Evolutionary conservation across 2,329 filamentous ascomycete genomes (phyloP).

Genomic region (Dactylellina cionopaga): DNA sequence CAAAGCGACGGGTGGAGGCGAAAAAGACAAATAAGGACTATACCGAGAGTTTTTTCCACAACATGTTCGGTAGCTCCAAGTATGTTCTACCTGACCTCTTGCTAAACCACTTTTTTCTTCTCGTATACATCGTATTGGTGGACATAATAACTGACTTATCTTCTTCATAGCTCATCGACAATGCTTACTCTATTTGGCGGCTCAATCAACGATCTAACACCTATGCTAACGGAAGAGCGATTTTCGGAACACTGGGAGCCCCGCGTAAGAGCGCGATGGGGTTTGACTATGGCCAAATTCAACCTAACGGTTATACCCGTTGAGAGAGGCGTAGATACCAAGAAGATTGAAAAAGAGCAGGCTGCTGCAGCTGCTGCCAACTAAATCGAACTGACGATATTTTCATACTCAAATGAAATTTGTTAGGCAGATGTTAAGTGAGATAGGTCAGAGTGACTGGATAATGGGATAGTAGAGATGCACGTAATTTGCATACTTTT

Average conservation of each 20-base stretch:
- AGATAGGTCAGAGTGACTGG: no score
- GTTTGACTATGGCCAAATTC: constrained; percentile 62
- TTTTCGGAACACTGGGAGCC: constrained; percentile 63
- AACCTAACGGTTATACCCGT: constrained; percentile 61
- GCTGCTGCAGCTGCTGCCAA: constrained; percentile 17
- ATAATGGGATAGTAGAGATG: no score
- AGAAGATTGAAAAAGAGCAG: constrained; percentile 54
- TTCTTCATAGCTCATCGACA: constrained; percentile 60
- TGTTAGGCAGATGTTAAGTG: no score
- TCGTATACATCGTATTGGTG: background rate
- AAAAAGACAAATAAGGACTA: constrained; percentile 60
- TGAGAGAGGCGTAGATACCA: constrained; percentile 60
- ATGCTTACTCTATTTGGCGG: constrained; percentile 63
- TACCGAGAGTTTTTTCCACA: constrained; percentile 60
- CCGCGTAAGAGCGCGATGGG: constrained; percentile 59
- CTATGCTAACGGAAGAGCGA: constrained; percentile 62
- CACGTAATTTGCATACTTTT: no score
- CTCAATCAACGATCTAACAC: constrained; percentile 59
- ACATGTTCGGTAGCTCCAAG: constrained; percentile 62
- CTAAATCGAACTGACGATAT: no score
- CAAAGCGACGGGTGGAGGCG: constrained; percentile 58
- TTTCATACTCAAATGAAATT: no score
- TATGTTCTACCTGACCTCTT: constrained; percentile 53
- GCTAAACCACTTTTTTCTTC: background rate
- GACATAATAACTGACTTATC: background rate